Evolutionary conservation across 257 asterid genomes (phyloP), one percentile per base, ranked within the genome.

Genomic region (Oldenlandia corymbosa): DNA sequence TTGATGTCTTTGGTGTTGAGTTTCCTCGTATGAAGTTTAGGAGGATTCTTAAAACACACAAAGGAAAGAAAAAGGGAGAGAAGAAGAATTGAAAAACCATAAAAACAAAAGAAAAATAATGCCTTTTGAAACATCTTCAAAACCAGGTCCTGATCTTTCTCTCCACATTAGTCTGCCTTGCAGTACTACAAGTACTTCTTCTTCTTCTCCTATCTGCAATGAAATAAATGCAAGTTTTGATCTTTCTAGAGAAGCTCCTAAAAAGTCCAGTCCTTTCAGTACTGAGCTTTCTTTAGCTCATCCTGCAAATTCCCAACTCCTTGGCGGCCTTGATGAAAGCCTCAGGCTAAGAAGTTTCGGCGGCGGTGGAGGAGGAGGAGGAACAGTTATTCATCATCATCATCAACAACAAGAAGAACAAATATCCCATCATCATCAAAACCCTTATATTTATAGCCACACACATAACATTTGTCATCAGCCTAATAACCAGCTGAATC

Each of bases 211-310:
- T 62, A 70, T 59, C 62, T 61, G 31, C 70, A 60, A 31, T 21
- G 74, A 63, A 20, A 57, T 28, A 21, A 62, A 36, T n/a, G 41
- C 30, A 24, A 67, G 68, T 57, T 74, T 80, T 64, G 81, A 82
- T 69, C 73, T 76, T 8, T 37, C 69, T 0, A 31, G 52, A 57
- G 62, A 57, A 31, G 39, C 9, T 3, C 24, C 62, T 46, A 57
- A 57, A 9, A 57, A 57, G 46, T 28, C 62, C 47, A 31, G 27
- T 9, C 34, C 62, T 32, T 39, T 57, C 70, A 34, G 39, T 34
- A 83, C 87, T 3, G 96, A 88, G 58, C 95, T 91, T 46, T 81
- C 97, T 3, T 68, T 88, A 65, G 91, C 91, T 31, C 88, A 78
- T 60, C 90, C 94, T 5, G 30, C 76, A 3, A 64, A 49, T 23